Percentiles rank a stretch among this genome's conserved stretches.
phyloP scores from a whole-genome alignment of 768 basidiomycete genomes.

The Auricularia cornea region DNA sequence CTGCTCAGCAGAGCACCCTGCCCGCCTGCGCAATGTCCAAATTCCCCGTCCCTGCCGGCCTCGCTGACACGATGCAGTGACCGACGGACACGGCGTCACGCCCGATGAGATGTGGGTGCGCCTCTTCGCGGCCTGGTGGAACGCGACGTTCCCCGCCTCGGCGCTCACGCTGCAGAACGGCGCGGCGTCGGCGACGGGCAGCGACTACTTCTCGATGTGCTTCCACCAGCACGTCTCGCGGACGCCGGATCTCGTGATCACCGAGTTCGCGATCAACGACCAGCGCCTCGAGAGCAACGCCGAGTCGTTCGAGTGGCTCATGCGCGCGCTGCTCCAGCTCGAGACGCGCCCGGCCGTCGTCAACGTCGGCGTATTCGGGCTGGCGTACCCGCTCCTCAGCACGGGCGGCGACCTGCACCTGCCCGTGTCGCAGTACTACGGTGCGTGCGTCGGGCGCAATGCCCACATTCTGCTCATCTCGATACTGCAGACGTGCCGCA shows the following conservation, averaged over 20 bases:
- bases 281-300: constrained; percentile 5
- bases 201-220: constrained; percentile 11
- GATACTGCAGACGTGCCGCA: constrained; percentile 1
- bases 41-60: no score
- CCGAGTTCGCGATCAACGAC: constrained; percentile 9
- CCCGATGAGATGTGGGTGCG: no score
- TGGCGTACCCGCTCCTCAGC: constrained; percentile 4
- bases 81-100: no score
- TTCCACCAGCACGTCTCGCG: constrained; percentile 6
- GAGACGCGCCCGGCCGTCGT: constrained; percentile 7
- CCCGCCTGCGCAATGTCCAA: no score
- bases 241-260: constrained; percentile 3
- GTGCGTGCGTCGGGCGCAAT: background rate
- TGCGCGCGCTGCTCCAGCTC: constrained; percentile 6
- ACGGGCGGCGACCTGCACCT: constrained; percentile 9
- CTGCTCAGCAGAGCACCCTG: background rate
- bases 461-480: no score
- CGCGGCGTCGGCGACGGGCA: no score
- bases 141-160: no score
- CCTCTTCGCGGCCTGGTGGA: no score
- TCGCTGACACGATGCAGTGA: no score
- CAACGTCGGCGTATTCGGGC: constrained; percentile 8
- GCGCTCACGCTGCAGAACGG: no score
- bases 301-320: constrained; percentile 8
- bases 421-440: constrained; percentile 7